Base-by-base conservation (phyloP, 495 filamentous ascomycete species). In the Terfezia boudieri region DNA sequence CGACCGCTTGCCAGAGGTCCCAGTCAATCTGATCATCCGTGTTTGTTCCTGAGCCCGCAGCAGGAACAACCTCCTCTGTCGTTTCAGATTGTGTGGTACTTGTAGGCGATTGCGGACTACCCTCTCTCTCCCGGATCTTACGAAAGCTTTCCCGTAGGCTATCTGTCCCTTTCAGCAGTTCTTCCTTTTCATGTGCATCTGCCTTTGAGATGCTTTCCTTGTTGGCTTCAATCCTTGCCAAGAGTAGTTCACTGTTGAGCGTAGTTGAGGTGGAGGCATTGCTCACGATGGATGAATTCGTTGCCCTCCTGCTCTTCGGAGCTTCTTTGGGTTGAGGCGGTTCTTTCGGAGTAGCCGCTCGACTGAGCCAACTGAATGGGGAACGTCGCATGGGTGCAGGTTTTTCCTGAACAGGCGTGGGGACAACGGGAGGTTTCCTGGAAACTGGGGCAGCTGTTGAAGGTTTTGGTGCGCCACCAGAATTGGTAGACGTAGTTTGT, bases 1-100 rank as follows among this genome's bases (percentile, higher is more conserved):
- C 90, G 1, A 99, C 82, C 16, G 82, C 72, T 67, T 99, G 88
- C 90, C 90, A 99, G 17, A 99, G 69, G 67, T 96, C 92, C 90
- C 90, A 99, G 63, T 99, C 86, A 12, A 99, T 65, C n/a, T 58
- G 57, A 20, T 64, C 62, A 43, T 65, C 63, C 38, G 59, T 53
- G 8, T 38, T 60, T n/a, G 46, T 53, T 48, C 20, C 11, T 49
- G 57, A 51, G 7, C 56, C 37, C 53, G 56, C 12, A 3, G 57
- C 32, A 22, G 36, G n/a, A n/a, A 32, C 2, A 9, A 53, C 59
- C 53, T 59, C 58, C 23, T 53, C 56, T 48, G 8, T 41, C 22
- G 20, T 51, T 53, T 50, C 32, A 35, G 56, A 12, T 12, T 16
- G 20, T 41, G 51, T 38, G 16, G n/a, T 20, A 12, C 16, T 22